These are phyloP conservation scores for Wallemia hederae DNA, from an alignment of 1,284 basidiomycete genomes.

Conservation along the genomic window DNA sequence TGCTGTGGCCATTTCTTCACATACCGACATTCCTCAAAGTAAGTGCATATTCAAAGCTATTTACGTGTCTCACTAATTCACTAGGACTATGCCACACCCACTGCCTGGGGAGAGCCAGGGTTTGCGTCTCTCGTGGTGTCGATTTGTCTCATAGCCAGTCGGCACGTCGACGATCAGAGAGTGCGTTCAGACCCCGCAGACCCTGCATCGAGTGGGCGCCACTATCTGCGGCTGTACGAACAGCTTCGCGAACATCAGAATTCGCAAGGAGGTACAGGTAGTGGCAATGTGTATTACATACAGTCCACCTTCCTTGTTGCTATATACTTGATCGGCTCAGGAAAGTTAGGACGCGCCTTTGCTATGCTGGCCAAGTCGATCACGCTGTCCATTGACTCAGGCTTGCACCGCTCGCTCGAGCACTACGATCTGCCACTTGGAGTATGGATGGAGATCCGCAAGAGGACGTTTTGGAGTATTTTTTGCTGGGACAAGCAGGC, in stretches of 20 bases:
- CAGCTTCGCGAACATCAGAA: slow-evolving; percentile 53
- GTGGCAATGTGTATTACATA: slow-evolving; percentile 36
- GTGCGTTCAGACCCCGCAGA: slow-evolving; percentile 49
- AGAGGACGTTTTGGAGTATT: slow-evolving; percentile 75
- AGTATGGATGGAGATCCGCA: slow-evolving; percentile 59
- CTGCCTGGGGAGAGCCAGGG: slow-evolving; percentile 72
- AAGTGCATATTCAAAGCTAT: slow-evolving; percentile 12
- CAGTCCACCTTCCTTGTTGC: slow-evolving; percentile 61
- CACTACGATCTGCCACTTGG: slow-evolving; percentile 64
- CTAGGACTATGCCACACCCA: slow-evolving; percentile 63
- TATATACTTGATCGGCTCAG: slow-evolving; percentile 59
- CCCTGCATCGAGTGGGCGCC: slow-evolving; percentile 53
- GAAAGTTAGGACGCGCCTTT: slow-evolving; percentile 58
- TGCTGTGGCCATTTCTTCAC: slow-evolving; percentile 64
- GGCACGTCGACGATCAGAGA: slow-evolving; percentile 64
- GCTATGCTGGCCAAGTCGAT: slow-evolving; percentile 52
- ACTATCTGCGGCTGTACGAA: slow-evolving; percentile 62
- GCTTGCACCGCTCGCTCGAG: slow-evolving; percentile 54
- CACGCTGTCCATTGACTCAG: slow-evolving; percentile 54
- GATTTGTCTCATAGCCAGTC: slow-evolving; percentile 56
- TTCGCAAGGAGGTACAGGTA: slow-evolving; percentile 46
- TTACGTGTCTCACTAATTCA: slow-evolving; percentile 15
- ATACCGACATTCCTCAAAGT: slow-evolving; percentile 58
- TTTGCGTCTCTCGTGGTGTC: slow-evolving; percentile 70
- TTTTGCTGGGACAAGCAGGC: slow-evolving; percentile 80